Base-by-base conservation (phyloP, 371 early-diverging fungal species). In the Mucor racemosus region DNA sequence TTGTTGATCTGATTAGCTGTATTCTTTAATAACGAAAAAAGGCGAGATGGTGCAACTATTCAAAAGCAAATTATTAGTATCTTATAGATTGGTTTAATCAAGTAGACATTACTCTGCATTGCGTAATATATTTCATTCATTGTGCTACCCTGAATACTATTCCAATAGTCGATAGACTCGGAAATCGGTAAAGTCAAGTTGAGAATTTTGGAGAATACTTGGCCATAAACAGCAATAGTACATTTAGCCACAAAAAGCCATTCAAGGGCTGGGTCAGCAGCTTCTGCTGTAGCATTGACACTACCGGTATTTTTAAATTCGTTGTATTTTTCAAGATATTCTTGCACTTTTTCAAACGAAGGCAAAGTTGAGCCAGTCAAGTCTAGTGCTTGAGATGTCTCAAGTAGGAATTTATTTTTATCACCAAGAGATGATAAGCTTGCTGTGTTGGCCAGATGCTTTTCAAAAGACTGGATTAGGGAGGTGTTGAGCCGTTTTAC, bases 131-230 rank as follows among this genome's bases (percentile, higher is more conserved):
- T 56, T 60, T 86, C 80, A 62, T 82, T 73, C 0, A 74, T 26
- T 4, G 72, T 66, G 33, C 81, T 86, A 26, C 84, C 84, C 41
- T 86, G 82, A 53, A 88, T 79, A 0, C 81, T 74, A 54, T 85
- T 81, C 94, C 94, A 93, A 64, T 91, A 92, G 35, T 81, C 72
- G 34, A 92, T 85, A 38, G 91, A 86, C 40, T 83, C 81, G 5
- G 89, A 81, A 50, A 91, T 65, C 1, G 90, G 90, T 38, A 91
- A 72, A 6, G 89, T 89, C 4, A 87, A 78, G 19, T 83, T 83
- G 38, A 93, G 74, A 14, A 93, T 74, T 6, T 76, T 77, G 38
- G 85, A 78, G 17, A 91, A 74, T 4, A 90, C 68, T 34, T 82
- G 80, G 0, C 90, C 91, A 66, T 93, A 88, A 14, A 91, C 78